These are phyloP conservation scores for Ascobolus immersus DNA, from an alignment of 495 filamentous ascomycete species.

Conservation along the genomic window DNA sequence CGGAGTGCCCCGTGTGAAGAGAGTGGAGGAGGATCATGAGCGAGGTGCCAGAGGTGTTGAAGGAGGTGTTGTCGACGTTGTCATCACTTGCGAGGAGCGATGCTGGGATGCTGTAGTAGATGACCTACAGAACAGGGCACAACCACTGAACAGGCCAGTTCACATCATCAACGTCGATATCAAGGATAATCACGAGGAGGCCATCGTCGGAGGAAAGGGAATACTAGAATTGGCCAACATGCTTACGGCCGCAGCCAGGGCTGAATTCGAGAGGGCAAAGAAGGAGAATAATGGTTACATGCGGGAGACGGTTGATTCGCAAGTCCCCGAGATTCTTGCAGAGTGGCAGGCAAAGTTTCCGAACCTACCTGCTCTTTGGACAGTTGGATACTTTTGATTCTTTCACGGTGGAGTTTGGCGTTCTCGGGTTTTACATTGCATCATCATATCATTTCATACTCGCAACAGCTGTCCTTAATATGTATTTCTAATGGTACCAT, in stretches of 20 bases:
- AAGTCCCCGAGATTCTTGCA: conserved; percentile 78
- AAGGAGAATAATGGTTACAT: conserved; percentile 34
- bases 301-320: conserved; percentile 63
- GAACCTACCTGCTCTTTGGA: conserved; percentile 74
- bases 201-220: conserved; percentile 63
- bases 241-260: conserved; percentile 53
- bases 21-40: conserved; percentile 25
- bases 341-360: conserved; percentile 94
- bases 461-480: too few species aligned
- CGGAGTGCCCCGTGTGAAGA: conserved; percentile 37
- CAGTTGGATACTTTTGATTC: conserved; percentile 67
- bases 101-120: conserved; percentile 98
- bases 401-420: background rate
- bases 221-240: conserved; percentile 79
- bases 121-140: conserved; percentile 62
- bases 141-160: conserved; percentile 64
- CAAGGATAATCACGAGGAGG: conserved; percentile 94
- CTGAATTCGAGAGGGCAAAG: conserved; percentile 44
- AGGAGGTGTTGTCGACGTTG: conserved; percentile 73
- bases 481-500: too few species aligned
- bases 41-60: conserved; percentile 56
- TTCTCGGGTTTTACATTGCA: too few species aligned
- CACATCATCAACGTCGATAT: conserved; percentile 98
- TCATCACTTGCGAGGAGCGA: conserved; percentile 92
- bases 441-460: too few species aligned